Base-by-base conservation (phyloP, 129 eudicot genomes). In the Gnaphalium uliginosum region DNA sequence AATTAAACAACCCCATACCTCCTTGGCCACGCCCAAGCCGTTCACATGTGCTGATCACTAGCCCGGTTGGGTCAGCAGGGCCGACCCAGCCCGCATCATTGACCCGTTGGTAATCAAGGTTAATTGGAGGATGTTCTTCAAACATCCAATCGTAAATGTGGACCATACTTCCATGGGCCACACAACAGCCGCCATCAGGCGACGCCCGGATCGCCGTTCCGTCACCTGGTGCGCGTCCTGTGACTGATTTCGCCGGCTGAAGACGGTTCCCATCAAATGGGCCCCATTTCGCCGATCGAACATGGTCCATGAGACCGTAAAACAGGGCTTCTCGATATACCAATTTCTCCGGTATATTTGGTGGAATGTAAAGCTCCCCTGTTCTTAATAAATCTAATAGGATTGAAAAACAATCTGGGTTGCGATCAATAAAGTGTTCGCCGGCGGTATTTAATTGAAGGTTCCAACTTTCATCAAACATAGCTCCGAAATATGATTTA, bases 141-240 rank as follows among this genome's bases (percentile, higher is more conserved):
- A 94, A 65, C 91, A 84, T 90, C 98, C 98, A 94, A 77, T 94
- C 97, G 71, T 88, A 94, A 66, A 90, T 90, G 71, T 95, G 99
- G 19, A 95, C 99, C 86, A 95, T 83, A 48, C 90, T 89, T 56
- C 99, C 99, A 56, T 95, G 97, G 11, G 94, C 99, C 62, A 91
- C 97, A 72, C 94, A 89, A 64, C 99, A 95, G 21, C 99, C 97
- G n/a, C 99, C 99, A 64, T 87, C 94, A 0, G 96, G 96, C 4
- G 94, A 88, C 0, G 92, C 99, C 8, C 97, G 88, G 51, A 95
- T 95, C 48, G 97, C 92, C 0, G 96, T 89, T 1, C 96, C 97
- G n/a, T 91, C 99, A 0, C 97, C 97, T 0, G 96, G 90, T 1
- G 96, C 94, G 21, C 81, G 83, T 53, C 97, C 97, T 5, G 88